Evolutionary conservation across 345 rosid species (phyloP).

Genomic region (Boechera divaricarpa): DNA sequence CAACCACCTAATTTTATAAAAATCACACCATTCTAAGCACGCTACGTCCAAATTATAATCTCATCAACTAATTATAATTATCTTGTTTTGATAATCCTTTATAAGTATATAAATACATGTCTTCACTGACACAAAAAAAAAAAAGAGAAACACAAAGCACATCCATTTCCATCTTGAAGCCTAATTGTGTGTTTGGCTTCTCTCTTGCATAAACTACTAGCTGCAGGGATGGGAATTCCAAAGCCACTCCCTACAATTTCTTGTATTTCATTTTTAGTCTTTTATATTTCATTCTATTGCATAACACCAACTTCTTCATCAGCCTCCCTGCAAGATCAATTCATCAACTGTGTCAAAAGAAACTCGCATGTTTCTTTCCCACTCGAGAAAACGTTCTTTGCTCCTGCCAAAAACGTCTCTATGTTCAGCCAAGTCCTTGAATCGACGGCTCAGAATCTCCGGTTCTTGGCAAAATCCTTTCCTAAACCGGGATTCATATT

Average conservation of each 20-base stretch:
- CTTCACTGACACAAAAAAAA: conserved; percentile 9
- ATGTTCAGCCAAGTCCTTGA: conserved; percentile 49
- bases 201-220: background rate
- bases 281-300: conserved; percentile 27
- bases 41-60: too few species aligned
- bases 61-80: too few species aligned
- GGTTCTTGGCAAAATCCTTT: conserved; percentile 47
- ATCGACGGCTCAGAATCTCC: conserved; percentile 56
- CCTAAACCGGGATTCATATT: conserved; percentile 68
- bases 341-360: conserved; percentile 45
- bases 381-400: conserved; percentile 38
- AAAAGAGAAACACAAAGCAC: background rate
- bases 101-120: background rate
- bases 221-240: conserved; percentile 23
- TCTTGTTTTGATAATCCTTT: background rate
- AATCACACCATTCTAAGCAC: background rate
- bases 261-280: conserved; percentile 17
- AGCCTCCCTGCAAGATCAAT: conserved; percentile 42
- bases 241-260: conserved; percentile 4
- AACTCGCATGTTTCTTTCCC: conserved; percentile 46
- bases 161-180: background rate
- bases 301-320: conserved; percentile 13
- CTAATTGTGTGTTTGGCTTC: background rate
- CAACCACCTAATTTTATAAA: background rate
- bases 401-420: conserved; percentile 40